Evolutionary conservation across 2,329 filamentous ascomycete genomes (phyloP).

Genomic region (Aspergillus japonicus): DNA sequence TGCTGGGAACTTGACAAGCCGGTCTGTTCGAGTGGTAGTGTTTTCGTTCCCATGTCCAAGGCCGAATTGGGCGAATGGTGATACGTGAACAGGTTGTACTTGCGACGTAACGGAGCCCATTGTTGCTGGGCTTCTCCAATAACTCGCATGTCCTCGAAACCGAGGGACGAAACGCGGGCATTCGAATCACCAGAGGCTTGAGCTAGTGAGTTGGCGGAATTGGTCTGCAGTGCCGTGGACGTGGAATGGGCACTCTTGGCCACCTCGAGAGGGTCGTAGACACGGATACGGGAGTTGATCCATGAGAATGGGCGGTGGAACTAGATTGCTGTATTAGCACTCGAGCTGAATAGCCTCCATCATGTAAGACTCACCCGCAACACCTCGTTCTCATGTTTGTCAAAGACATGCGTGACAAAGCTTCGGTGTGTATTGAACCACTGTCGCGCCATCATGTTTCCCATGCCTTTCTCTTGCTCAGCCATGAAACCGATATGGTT

Average conservation of each 20-base stretch:
- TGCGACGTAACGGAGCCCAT: slow-evolving; percentile 62
- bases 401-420: slow-evolving; percentile 66
- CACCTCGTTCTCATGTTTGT: slow-evolving; percentile 59
- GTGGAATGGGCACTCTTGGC: slow-evolving; percentile 34
- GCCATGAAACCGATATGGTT: slow-evolving; percentile 65
- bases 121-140: slow-evolving; percentile 64
- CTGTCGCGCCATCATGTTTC: slow-evolving; percentile 57
- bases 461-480: slow-evolving; percentile 61
- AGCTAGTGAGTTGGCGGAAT: slow-evolving; percentile 43
- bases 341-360: not conserved
- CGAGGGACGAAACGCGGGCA: slow-evolving; percentile 54
- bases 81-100: slow-evolving; percentile 65
- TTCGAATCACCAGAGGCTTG: slow-evolving; percentile 42
- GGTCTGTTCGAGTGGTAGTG: slow-evolving; percentile 45
- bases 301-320: slow-evolving; percentile 65
- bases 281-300: slow-evolving; percentile 60
- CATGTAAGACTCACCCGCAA: slow-evolving; percentile 43
- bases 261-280: slow-evolving; percentile 53
- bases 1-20: slow-evolving; percentile 52
- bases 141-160: slow-evolving; percentile 59
- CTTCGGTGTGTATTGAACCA: slow-evolving; percentile 62
- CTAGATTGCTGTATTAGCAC: slow-evolving; percentile 24
- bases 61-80: slow-evolving; percentile 44
- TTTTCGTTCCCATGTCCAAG: slow-evolving; percentile 38
- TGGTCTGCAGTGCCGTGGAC: slow-evolving; percentile 47